Conservation (phyloP, 208 protist species). For the Kentomonas sorsogonicus region DNA sequence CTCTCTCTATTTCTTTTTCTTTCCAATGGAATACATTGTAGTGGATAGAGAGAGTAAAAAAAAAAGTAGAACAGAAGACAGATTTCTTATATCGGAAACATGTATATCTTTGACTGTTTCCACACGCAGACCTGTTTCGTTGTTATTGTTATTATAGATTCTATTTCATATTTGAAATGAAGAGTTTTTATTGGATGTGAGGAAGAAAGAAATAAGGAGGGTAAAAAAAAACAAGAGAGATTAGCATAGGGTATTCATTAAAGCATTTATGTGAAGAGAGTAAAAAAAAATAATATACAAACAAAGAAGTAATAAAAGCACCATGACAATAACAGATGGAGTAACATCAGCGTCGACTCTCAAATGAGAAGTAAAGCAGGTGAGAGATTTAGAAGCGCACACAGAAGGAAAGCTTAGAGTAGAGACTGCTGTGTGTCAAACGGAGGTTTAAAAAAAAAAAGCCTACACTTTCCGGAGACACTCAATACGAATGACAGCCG, state of each 20-base stretch:
- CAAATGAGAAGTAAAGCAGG: too few relatives aligned
- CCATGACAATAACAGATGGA: neutral
- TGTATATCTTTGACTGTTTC: neutral
- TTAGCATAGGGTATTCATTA: neutral
- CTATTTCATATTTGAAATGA: neutral
- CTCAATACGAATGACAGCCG: neutral
- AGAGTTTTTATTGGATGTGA: neutral
- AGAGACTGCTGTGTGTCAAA: neutral
- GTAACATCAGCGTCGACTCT: neutral
- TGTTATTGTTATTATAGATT: neutral
- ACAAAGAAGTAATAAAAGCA: neutral
- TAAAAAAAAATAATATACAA: neutral
- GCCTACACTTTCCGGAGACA: neutral
- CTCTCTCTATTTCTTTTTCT: neutral
- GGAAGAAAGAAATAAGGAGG: neutral
- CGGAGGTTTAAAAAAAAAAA: neutral
- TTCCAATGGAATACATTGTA: neutral
- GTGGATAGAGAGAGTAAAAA: too few relatives aligned
- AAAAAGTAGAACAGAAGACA: slow-evolving; percentile 1
- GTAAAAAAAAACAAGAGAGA: neutral
- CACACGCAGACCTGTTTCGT: neutral
- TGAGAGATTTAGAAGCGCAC: too few relatives aligned
- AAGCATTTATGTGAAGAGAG: neutral
- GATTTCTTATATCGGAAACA: neutral
- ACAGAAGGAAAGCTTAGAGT: too few relatives aligned